Evolutionary conservation across 805 yeast genomes (phyloP), one percentile per base, ranked within the genome.

Genomic region (Candida ascalaphidarum): DNA sequence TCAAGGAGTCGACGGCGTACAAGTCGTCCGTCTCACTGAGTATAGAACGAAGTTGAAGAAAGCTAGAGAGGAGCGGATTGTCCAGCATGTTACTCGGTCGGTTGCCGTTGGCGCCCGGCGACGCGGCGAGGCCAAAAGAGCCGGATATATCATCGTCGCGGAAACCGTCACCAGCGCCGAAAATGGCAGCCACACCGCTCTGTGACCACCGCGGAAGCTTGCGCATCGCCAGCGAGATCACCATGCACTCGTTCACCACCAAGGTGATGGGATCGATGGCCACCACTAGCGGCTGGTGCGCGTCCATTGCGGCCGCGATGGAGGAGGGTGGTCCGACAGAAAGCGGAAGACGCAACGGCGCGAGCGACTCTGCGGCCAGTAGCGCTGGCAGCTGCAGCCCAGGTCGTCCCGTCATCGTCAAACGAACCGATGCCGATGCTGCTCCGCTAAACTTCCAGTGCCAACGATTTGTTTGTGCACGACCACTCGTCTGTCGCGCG

Each of bases 141-240:
- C 32, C 35, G 16, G 54, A 44, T 14, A 55, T 33, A 26, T 53
- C 63, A 25, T 57, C 69, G 28, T 54, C 69, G 40, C 74, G 72
- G 26, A 74, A 65, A 25, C 74, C 58, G 27, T 61, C 63, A 16
- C 76, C 68, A 4, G 81, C 77, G 2, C 92, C 81, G 25, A 89
- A 61, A 17, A 89, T 74, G 5, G 94, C 84, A 7, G 96, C 89
- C 21, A 88, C 92, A 28, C 80, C 81, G 23, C 81, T 71, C 40
- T 81, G 80, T 37, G 82, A 74, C 48, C 86, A 73, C 37, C 82
- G 68, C 27, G 44, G 44, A 46, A 51, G 50, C 48, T 85, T 86
- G 31, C 96, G 68, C 94, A 92, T 85, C 14, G 92, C 86, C 12
- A 94, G 78, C 12, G 89, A 74, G 29, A 92, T 71, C 32, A 78